Evolutionary conservation across 2,329 filamentous ascomycete species (phyloP), one percentile per base, ranked within the genome.

Genomic region (Botrytis galanthina): DNA sequence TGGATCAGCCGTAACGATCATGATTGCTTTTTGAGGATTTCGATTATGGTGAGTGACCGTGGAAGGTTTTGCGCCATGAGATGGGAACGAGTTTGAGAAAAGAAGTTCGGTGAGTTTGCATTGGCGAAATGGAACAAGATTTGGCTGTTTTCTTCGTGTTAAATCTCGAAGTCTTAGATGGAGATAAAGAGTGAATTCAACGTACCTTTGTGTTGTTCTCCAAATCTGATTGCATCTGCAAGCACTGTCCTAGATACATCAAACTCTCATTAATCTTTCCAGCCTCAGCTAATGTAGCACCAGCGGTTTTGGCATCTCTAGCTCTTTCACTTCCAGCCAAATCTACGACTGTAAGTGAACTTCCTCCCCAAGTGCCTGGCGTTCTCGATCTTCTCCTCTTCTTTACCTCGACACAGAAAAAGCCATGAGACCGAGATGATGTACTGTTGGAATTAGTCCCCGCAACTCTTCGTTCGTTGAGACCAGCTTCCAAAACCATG

Each of bases 181-280:
- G 12, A 57, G 46, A n/a, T 44, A 10, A 63, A 62, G 67, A 57
- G 18, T 14, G 68, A 44, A 10, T 20, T n/a, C 42, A 62, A 79
- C 81, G 64, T 85, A 93, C 92, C 88, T 93, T 95, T 80, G 87
- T 89, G 20, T 90, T 91, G 75, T 87, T 91, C 61, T 91, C 90
- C 46, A 91, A 87, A 78, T 95, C 93, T 74, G 92, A 95, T 81
- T 98, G 95, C 87, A 97, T 95, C 81, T 98, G 95, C 78, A 99
- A 87, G 81, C 96, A 99, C 80, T 98, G 96, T 0, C 96, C 96
- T 1, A 99, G 87, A 81, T 98, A 98, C 96, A 99, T 99, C 80
- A 99, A 85, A 80, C 93, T 97, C 82, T 98, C 95, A 80, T 99
- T 99, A 81, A 99, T 99, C 84, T 98, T 98, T 71, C 96, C 96